Evolutionary conservation across 345 rosid genomes (phyloP).

Genomic region (Gossypium anomalum): DNA sequence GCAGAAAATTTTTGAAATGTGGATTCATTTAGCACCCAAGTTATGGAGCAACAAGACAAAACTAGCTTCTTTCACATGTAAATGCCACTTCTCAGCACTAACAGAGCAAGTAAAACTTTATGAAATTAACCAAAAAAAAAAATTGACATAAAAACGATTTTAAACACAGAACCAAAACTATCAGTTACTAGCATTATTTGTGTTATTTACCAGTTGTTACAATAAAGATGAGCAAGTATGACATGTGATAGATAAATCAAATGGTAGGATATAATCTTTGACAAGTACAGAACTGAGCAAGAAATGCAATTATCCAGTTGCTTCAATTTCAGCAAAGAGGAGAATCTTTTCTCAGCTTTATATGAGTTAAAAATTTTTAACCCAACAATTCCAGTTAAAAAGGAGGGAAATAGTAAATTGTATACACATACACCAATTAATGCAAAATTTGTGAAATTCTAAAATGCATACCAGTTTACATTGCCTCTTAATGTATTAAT

Average conservation of each 20-base stretch:
- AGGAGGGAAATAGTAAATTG: neutral
- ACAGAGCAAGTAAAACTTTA: no score
- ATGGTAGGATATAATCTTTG: neutral
- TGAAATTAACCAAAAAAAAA: no score
- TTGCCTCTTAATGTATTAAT: constrained; percentile 98
- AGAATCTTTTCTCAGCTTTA: neutral
- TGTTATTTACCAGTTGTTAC: neutral
- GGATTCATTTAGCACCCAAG: neutral
- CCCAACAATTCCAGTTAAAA: neutral
- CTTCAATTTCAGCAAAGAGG: neutral
- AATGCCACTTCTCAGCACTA: no score
- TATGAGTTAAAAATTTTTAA: neutral
- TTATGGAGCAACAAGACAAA: neutral
- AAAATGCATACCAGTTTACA: constrained; percentile 69
- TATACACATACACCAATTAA: neutral
- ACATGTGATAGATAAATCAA: neutral
- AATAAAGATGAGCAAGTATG: neutral
- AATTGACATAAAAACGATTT: no score
- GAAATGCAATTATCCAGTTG: neutral
- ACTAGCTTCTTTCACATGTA: neutral
- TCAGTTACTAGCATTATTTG: neutral
- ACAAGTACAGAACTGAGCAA: neutral
- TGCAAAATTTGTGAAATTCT: neutral
- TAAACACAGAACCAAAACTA: neutral
- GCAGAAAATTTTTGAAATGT: neutral